These are phyloP conservation scores for Polytolypa hystricis DNA, from an alignment of 2,329 filamentous ascomycete species.

Conservation along the genomic window DNA sequence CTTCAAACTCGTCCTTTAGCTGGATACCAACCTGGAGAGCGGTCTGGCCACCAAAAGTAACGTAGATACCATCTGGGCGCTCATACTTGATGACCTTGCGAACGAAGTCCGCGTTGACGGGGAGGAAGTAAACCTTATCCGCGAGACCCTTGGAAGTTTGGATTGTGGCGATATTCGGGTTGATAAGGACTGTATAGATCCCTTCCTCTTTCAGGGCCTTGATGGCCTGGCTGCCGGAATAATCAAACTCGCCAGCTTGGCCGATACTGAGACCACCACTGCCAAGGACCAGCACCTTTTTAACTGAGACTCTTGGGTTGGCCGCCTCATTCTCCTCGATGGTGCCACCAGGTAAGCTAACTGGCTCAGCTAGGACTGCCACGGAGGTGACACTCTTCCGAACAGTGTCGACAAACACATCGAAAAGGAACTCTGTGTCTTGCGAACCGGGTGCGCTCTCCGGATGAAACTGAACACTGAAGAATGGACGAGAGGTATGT, in stretches of 20 bases:
- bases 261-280: slow-evolving; percentile 94
- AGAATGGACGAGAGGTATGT: slow-evolving; percentile 74
- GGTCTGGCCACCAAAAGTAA: slow-evolving; percentile 95
- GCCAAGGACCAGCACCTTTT: slow-evolving; percentile 90
- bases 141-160: slow-evolving; percentile 96
- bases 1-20: slow-evolving; percentile 92
- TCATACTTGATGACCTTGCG: slow-evolving; percentile 95
- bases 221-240: slow-evolving; percentile 96
- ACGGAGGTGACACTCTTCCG: slow-evolving; percentile 57
- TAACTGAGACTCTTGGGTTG: slow-evolving; percentile 70
- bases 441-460: slow-evolving; percentile 92
- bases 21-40: slow-evolving; percentile 94
- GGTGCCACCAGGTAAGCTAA: slow-evolving; percentile 78
- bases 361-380: slow-evolving; percentile 57
- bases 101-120: slow-evolving; percentile 93
- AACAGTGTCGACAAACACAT: slow-evolving; percentile 88
- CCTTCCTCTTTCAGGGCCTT: slow-evolving; percentile 97
- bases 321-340: slow-evolving; percentile 64
- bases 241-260: slow-evolving; percentile 97
- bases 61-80: slow-evolving; percentile 90
- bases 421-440: slow-evolving; percentile 93
- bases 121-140: slow-evolving; percentile 97
- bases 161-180: slow-evolving; percentile 97
- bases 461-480: slow-evolving; percentile 99
- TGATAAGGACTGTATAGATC: slow-evolving; percentile 96